Evolutionary conservation across 805 yeast species (phyloP).

Genomic region (Pichia membranifaciens): DNA sequence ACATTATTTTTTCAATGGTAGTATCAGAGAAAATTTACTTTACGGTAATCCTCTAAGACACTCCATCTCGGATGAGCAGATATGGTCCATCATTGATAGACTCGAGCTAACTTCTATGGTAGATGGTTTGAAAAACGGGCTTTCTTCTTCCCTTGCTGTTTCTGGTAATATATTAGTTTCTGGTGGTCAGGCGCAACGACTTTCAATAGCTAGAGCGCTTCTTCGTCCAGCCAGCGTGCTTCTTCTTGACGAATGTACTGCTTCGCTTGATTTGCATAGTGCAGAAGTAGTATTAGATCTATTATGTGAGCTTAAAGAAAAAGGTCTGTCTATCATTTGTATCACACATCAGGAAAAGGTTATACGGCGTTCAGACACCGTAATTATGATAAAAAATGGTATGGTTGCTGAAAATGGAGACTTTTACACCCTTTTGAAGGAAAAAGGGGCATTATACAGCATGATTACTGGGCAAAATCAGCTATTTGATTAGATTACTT

Average conservation of each 20-base stretch:
- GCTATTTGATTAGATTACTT: no score
- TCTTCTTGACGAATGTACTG: conserved; percentile 87
- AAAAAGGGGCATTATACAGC: conserved; percentile 11
- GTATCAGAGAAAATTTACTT: conserved; percentile 62
- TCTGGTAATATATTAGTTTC: conserved; percentile 46
- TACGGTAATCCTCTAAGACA: conserved; percentile 44
- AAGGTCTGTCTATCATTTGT: conserved; percentile 42
- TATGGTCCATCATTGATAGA: conserved; percentile 35
- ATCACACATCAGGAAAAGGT: conserved; percentile 72
- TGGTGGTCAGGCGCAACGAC: conserved; percentile 87
- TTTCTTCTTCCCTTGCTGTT: conserved; percentile 55
- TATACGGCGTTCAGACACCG: conserved; percentile 51
- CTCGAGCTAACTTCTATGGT: conserved; percentile 55
- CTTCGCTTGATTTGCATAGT: conserved; percentile 72
- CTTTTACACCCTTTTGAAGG: conserved; percentile 13
- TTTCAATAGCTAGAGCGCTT: conserved; percentile 79
- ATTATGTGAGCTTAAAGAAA: conserved; percentile 32
- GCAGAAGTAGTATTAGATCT: conserved; percentile 44
- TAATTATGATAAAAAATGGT: conserved; percentile 48
- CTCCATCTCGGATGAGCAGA: conserved; percentile 23
- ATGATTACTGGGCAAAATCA: conserved; percentile 4
- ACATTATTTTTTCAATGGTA: conserved; percentile 65
- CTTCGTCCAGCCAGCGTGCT: conserved; percentile 56
- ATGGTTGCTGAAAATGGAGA: conserved; percentile 40
- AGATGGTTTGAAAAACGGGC: conserved; percentile 45